These are phyloP conservation scores for Phialophora tarda DNA, from an alignment of 2,329 filamentous ascomycete species.

Conservation along the genomic window DNA sequence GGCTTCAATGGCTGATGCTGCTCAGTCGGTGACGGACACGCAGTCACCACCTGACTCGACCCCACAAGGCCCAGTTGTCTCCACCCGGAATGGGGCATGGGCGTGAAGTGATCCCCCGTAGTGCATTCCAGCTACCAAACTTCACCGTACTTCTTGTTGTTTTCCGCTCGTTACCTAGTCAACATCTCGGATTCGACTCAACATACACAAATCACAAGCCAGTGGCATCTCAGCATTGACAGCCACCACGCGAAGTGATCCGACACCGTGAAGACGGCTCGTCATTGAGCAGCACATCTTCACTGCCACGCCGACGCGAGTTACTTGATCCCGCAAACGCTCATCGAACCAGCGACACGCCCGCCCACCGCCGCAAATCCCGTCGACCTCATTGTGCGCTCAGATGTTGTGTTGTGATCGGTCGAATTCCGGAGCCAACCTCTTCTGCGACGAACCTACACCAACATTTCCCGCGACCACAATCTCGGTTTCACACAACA, in stretches of 20 bases:
- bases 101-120: not conserved
- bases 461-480: not conserved
- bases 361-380: slow-evolving; percentile 14
- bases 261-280: slow-evolving; percentile 1
- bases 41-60: slow-evolving; percentile 1
- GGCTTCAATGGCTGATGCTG: not conserved
- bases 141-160: not conserved
- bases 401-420: slow-evolving; percentile 28
- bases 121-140: not conserved
- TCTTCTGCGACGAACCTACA: not conserved
- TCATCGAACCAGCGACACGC: slow-evolving; percentile 16
- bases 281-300: slow-evolving; percentile 13
- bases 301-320: not conserved
- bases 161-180: not conserved
- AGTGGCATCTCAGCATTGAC: slow-evolving; percentile 1
- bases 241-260: slow-evolving; percentile 12
- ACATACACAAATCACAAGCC: slow-evolving; percentile 7
- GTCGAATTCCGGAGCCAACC: slow-evolving; percentile 7
- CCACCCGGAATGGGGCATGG: not conserved
- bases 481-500: slow-evolving; percentile 21
- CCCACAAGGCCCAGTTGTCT: not conserved
- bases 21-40: not conserved
- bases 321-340: slow-evolving; percentile 2
- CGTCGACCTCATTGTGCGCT: slow-evolving; percentile 9
- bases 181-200: not conserved